phyloP scores from a whole-genome alignment of 2,329 filamentous ascomycete species.

The Penicillium sp. region DNA sequence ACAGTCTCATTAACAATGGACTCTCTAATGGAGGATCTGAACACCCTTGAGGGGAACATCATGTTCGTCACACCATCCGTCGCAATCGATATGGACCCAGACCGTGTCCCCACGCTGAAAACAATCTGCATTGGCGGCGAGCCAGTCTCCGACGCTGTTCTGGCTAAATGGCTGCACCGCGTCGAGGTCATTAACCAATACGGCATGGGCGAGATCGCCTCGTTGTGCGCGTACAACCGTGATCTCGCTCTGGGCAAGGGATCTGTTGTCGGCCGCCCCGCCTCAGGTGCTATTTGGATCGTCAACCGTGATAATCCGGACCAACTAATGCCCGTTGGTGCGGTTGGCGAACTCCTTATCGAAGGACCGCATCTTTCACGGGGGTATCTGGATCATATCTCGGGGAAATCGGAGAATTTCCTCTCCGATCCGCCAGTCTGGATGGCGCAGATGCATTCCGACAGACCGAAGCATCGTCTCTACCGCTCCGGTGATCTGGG shows the following conservation, averaged over 20 bases:
- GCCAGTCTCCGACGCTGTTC: slow-evolving; percentile 22
- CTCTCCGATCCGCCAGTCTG: slow-evolving; percentile 12
- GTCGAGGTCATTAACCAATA: slow-evolving; percentile 27
- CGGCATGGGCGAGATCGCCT: slow-evolving; percentile 29
- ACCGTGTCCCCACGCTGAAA: slow-evolving; percentile 20
- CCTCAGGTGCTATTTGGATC: slow-evolving; percentile 30
- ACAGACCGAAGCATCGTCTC: slow-evolving; percentile 13
- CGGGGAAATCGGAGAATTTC: slow-evolving; percentile 18
- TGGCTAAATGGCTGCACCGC: slow-evolving; percentile 17
- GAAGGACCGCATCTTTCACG: slow-evolving; percentile 29
- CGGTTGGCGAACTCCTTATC: slow-evolving; percentile 30
- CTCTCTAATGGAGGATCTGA: slow-evolving; percentile 17
- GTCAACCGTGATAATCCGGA: slow-evolving; percentile 20
- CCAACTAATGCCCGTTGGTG: slow-evolving; percentile 26
- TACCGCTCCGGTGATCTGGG: slow-evolving; percentile 29
- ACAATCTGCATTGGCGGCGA: slow-evolving; percentile 29
- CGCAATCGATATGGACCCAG: slow-evolving; percentile 21
- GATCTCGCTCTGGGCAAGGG: slow-evolving; percentile 13
- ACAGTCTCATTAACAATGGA: slow-evolving; percentile 15
- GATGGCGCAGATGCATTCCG: slow-evolving; percentile 16
- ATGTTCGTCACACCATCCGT: slow-evolving; percentile 27
- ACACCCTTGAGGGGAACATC: slow-evolving; percentile 21
- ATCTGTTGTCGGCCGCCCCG: slow-evolving; percentile 18
- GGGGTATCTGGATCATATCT: slow-evolving; percentile 25
- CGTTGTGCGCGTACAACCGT: slow-evolving; percentile 24